Evolutionary conservation across 2,329 filamentous ascomycete genomes (phyloP), one percentile per base, ranked within the genome.

Genomic region (Aspergillus melleus): DNA sequence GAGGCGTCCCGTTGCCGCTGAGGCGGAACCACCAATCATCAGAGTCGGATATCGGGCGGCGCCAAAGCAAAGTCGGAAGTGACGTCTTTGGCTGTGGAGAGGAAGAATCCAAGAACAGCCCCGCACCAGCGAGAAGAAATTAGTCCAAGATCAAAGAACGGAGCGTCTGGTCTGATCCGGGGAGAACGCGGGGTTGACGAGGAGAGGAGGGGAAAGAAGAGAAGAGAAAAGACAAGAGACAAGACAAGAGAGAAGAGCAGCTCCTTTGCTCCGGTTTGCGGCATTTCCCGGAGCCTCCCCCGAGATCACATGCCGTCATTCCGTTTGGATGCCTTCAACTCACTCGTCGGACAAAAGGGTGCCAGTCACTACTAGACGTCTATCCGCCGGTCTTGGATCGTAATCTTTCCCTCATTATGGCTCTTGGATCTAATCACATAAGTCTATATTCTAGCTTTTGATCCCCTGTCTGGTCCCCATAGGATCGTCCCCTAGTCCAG

Each of bases 361-460:
- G 26, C 26, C 26, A 29, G 26, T 29, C 8, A 9, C 26, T 29
- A 29, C 26, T 29, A 1, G 9, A 29, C 26, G 26, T 29, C 26
- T 29, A 29, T 29, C 26, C 26, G 26, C 26, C 26, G 26, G 26
- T 29, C 26, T 29, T 29, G 26, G 12, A 42, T 19, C 12, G 39
- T n/a, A n/a, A 42, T 14, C 24, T 19, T 47, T 59, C 55, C 59
- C 53, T 61, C 53, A 52, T 58, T 57, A 46, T 61, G 47, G 47
- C 58, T 61, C 52, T 57, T 57, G 44, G 19, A 24, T 56, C 55
- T 54, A 54, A 61, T 59, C 52, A 47, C 57, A 63, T 49, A 46
- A 42, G 52, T 66, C 64, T 65, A 66, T 67, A 63, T 58, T 66
- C 62, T 66, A 67, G 59, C 58, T 64, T 65, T 66, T 53, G 52